Conservation (phyloP, 1,139 yeast genomes). For the Kodamaea plutei region DNA sequence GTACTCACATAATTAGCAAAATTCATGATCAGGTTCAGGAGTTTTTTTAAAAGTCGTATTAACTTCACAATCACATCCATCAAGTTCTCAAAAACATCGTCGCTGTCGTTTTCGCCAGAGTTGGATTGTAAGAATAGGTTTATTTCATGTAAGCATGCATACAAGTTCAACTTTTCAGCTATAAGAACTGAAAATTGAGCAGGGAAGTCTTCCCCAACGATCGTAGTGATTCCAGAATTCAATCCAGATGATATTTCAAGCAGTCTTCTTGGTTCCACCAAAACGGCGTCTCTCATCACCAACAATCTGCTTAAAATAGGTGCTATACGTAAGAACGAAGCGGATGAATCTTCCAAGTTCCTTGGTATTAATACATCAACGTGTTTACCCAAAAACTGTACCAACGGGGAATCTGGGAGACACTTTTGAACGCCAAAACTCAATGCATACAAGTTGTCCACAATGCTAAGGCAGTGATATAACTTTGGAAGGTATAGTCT, state of each 20-base stretch:
- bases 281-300: slow-evolving; percentile 14
- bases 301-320: slow-evolving; percentile 16
- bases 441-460: slow-evolving; percentile 55
- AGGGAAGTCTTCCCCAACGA: slow-evolving; percentile 10
- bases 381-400: slow-evolving; percentile 16
- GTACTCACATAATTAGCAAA: slow-evolving; percentile 17
- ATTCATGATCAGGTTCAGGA: slow-evolving; percentile 35
- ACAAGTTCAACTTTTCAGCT: slow-evolving; percentile 27
- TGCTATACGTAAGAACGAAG: slow-evolving; percentile 6
- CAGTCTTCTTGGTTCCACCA: slow-evolving; percentile 1
- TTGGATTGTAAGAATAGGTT: slow-evolving; percentile 13
- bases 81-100: slow-evolving; percentile 40
- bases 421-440: slow-evolving; percentile 54
- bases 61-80: slow-evolving; percentile 48
- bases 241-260: neutral
- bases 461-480: slow-evolving; percentile 43
- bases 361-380: slow-evolving; percentile 12
- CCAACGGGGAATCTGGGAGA: slow-evolving; percentile 14
- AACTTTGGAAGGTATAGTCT: slow-evolving; percentile 46
- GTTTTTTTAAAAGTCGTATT: slow-evolving; percentile 38
- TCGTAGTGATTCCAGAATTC: neutral
- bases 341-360: neutral
- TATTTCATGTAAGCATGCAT: slow-evolving; percentile 29
- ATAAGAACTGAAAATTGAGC: slow-evolving; percentile 21
- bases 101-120: slow-evolving; percentile 38